phyloP scores from a whole-genome alignment of 345 rosid genomes.

The Populus alba region DNA sequence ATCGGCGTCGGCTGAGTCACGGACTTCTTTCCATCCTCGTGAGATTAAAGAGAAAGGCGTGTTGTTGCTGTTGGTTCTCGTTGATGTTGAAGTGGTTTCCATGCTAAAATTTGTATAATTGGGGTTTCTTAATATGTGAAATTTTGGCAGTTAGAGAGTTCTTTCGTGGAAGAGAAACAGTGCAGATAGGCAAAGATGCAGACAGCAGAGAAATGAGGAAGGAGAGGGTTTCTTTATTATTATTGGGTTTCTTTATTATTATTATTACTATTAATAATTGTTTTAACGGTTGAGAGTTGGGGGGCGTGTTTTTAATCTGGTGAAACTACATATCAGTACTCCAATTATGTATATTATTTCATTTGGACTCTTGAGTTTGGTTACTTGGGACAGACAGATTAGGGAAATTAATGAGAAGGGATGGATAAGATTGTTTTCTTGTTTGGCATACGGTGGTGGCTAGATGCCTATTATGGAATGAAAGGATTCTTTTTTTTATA shows the following conservation, averaged over 20 bases:
- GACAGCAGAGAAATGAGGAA: not conserved
- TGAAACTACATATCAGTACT: not conserved
- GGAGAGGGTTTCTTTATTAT: not conserved
- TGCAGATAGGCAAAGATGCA: not conserved
- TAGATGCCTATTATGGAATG: not conserved
- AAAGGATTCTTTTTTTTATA: not conserved
- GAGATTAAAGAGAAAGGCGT: conserved; percentile 72
- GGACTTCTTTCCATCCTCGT: conserved; percentile 88
- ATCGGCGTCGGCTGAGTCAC: conserved; percentile 92
- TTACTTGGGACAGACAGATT: not conserved
- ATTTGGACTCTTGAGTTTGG: not conserved
- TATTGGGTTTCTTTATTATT: not conserved
- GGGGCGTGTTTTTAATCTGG: not conserved
- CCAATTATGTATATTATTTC: not conserved
- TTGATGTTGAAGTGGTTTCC: conserved; percentile 20
- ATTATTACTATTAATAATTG: not conserved
- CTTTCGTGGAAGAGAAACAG: not conserved
- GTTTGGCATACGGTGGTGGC: too few species aligned
- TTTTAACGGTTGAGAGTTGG: not conserved
- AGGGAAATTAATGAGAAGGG: not conserved
- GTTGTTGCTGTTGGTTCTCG: conserved; percentile 39
- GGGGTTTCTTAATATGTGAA: conserved; percentile 15
- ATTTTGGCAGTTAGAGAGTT: not conserved
- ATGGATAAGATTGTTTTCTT: too few species aligned
- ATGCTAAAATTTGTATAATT: not conserved